Evolutionary conservation across 2,329 filamentous ascomycete genomes (phyloP).

Genomic region (Chlorencoelia australis): DNA sequence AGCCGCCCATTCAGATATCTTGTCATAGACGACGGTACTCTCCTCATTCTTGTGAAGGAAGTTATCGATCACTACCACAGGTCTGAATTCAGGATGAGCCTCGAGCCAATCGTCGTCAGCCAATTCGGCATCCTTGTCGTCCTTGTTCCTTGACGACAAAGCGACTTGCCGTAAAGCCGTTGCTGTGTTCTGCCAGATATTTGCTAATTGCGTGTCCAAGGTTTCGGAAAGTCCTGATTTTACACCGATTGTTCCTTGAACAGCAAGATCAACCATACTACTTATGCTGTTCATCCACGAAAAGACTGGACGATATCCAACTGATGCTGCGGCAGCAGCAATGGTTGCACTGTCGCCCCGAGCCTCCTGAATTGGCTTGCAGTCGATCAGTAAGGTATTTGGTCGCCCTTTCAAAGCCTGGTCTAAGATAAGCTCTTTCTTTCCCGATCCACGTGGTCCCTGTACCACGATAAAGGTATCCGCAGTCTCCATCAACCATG

Average conservation of each 20-base stretch:
- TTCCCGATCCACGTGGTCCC: slow-evolving; percentile 83
- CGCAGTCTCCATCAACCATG: slow-evolving; percentile 78
- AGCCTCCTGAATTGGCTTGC: slow-evolving; percentile 86
- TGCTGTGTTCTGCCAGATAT: slow-evolving; percentile 79
- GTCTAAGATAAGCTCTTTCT: slow-evolving; percentile 77
- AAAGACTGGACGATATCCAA: slow-evolving; percentile 89
- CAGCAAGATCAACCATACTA: slow-evolving; percentile 83
- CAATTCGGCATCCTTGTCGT: slow-evolving; percentile 62
- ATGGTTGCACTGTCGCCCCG: slow-evolving; percentile 82
- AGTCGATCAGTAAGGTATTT: slow-evolving; percentile 80
- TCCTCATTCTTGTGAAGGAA: slow-evolving; percentile 74
- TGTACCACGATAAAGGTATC: slow-evolving; percentile 93
- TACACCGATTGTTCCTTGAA: slow-evolving; percentile 86
- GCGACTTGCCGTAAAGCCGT: slow-evolving; percentile 70
- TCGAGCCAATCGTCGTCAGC: slow-evolving; percentile 83
- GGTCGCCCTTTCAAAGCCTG: slow-evolving; percentile 68
- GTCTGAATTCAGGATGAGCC: slow-evolving; percentile 71
- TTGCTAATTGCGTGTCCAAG: slow-evolving; percentile 75
- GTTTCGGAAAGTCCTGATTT: slow-evolving; percentile 94
- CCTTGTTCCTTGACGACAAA: slow-evolving; percentile 56
- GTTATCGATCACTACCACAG: slow-evolving; percentile 84
- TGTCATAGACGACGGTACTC: slow-evolving; percentile 58
- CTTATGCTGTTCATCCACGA: slow-evolving; percentile 94
- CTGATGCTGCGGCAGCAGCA: slow-evolving; percentile 65
- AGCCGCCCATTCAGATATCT: slow-evolving; percentile 83